Conservation (phyloP, 2,329 filamentous ascomycete species). For the Orbilia javanica region DNA sequence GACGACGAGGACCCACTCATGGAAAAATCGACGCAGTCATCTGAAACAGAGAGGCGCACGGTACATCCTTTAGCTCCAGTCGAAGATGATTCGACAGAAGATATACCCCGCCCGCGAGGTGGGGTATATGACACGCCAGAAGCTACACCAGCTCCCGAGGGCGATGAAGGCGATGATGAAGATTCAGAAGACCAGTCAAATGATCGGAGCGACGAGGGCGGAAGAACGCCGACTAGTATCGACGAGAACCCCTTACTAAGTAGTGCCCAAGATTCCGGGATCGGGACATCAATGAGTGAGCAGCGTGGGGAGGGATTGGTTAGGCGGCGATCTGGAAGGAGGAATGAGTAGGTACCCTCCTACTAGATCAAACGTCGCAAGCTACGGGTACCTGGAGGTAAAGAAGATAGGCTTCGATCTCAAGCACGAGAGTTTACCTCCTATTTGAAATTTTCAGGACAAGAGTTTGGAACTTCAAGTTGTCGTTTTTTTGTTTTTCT, state of each 20-base stretch:
- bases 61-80: conserved; percentile 51
- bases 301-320: conserved; percentile 37
- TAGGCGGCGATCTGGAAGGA: conserved; percentile 46
- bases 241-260: conserved; percentile 53
- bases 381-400: not conserved
- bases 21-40: conserved; percentile 4
- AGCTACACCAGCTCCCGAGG: conserved; percentile 48
- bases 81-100: conserved; percentile 56
- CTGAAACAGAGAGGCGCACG: conserved; percentile 28
- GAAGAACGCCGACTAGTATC: conserved; percentile 50
- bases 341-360: conserved; percentile 29
- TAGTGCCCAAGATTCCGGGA: conserved; percentile 56
- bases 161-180: conserved; percentile 51
- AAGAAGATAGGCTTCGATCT: not conserved
- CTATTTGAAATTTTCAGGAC: conserved; percentile 15
- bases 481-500: conserved; percentile 30
- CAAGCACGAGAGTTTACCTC: conserved; percentile 2
- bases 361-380: not conserved
- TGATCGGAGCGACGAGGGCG: conserved; percentile 48
- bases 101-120: conserved; percentile 52
- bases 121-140: conserved; percentile 55
- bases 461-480: conserved; percentile 6
- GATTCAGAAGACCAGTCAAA: conserved; percentile 45
- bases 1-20: conserved; percentile 20
- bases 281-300: conserved; percentile 56